Evolutionary conservation across 306 rosid genomes (phyloP), one percentile per base, ranked within the genome.

Genomic region (Cucurbita argyrosperma): DNA sequence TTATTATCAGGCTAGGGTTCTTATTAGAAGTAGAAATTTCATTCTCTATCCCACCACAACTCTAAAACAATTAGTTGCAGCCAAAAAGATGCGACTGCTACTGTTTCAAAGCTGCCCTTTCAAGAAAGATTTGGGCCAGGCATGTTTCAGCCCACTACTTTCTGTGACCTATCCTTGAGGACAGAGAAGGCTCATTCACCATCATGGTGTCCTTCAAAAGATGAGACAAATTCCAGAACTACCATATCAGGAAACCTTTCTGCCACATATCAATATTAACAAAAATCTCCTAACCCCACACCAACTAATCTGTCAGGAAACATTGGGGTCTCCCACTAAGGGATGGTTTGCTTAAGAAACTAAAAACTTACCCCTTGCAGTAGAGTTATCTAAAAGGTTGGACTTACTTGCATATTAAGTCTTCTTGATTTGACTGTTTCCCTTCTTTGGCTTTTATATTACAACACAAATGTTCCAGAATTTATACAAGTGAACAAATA

Each of bases 401-500:
- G 3, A 52, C 40, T 54, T 54, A 7, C 58, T 54, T 53, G 10
- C 30, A n/a, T n/a, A 38, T 30, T 1, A 21, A 35, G 66, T 55
- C 79, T 77, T 79, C 54, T 50, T 45, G 9, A 43, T 30, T 50
- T 15, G 43, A 70, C 59, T 49, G 74, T 23, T 30, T 70, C 30
- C 56, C 38, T 49, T 70, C 46, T 13, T 47, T 26, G 51, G 66
- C 68, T 76, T 76, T 54, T 61, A 73, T 50, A 76, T 70, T 74
- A 77, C 79, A 70, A 62, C 80, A 83, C 40, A 77, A 57, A 62
- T 73, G 78, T 80, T 82, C 59, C 35, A 79, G 85, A 79, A 74
- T 88, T 84, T 85, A 92, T 92, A 85, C 79, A 87, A 80, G 85
- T 87, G 26, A 83, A 81, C 82, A 76, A 88, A 87, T 82, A 39